Percentiles rank a stretch among this genome's conserved stretches.
These are phyloP conservation scores for Bathelium albidoporum DNA, from an alignment of 495 filamentous ascomycete species.

Conservation along the genomic window DNA sequence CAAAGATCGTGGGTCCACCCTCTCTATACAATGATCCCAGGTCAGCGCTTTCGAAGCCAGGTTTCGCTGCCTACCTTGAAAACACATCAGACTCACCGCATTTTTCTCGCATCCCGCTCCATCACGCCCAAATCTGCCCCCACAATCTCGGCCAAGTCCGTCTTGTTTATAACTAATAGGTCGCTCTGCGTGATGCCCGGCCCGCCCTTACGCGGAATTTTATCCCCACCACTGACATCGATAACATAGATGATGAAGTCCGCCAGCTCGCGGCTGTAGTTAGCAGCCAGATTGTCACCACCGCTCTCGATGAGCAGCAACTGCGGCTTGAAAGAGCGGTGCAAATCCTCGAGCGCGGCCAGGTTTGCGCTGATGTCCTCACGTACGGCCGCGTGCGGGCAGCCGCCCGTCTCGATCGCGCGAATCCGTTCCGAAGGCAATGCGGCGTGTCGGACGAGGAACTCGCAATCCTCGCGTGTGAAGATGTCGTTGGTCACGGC, in stretches of 20 bases:
- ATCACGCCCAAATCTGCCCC: slow-evolving; percentile 88
- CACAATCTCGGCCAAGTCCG: slow-evolving; percentile 81
- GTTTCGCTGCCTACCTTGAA: too few species aligned
- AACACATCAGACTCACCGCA: slow-evolving; percentile 42
- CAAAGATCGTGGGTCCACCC: slow-evolving; percentile 93
- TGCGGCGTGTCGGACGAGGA: slow-evolving; percentile 76
- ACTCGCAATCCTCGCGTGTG: slow-evolving; percentile 92
- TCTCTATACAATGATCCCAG: too few species aligned
- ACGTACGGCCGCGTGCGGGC: slow-evolving; percentile 93
- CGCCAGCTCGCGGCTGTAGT: slow-evolving; percentile 86
- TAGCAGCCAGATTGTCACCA: slow-evolving; percentile 92
- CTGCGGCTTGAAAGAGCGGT: slow-evolving; percentile 59
- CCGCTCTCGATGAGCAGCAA: slow-evolving; percentile 87
- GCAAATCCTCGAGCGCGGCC: slow-evolving; percentile 78
- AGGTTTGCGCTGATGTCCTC: slow-evolving; percentile 95
- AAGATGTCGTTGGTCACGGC: slow-evolving; percentile 99
- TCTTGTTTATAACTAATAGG: slow-evolving; percentile 90
- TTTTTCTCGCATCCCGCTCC: slow-evolving; percentile 89
- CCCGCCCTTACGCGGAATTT: slow-evolving; percentile 90
- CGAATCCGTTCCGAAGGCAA: slow-evolving; percentile 73
- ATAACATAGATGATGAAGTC: slow-evolving; percentile 99
- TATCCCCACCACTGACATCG: slow-evolving; percentile 93
- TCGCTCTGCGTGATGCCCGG: slow-evolving; percentile 95
- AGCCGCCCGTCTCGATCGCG: slow-evolving; percentile 96
- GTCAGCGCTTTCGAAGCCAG: too few species aligned